A percentile compares a stretch with the other conserved stretches of the same genome.
These are phyloP conservation scores for Cydonia oblonga DNA, from an alignment of 331 rosid genomes.

Conservation along the genomic window DNA sequence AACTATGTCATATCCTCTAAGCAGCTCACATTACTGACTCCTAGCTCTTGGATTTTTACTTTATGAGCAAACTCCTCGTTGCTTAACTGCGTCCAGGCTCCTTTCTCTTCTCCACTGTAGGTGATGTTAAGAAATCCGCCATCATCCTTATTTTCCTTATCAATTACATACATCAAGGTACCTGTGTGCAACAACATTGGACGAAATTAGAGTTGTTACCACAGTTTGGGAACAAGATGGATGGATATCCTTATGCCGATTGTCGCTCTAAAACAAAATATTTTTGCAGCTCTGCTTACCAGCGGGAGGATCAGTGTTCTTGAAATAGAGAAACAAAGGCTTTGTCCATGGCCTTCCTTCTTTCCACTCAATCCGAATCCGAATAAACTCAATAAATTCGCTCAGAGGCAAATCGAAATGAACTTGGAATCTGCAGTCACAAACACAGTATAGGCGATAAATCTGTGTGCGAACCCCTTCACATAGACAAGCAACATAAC, in stretches of 20 bases:
- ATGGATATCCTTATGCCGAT: neutral
- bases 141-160: neutral
- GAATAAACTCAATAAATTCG: neutral
- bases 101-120: neutral
- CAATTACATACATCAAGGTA: neutral
- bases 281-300: neutral
- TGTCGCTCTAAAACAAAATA: neutral
- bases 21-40: too few relatives aligned
- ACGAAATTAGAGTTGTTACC: neutral
- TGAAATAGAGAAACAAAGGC: neutral
- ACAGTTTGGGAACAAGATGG: neutral
- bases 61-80: too few relatives aligned
- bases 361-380: neutral
- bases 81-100: too few relatives aligned
- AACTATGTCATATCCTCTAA: too few relatives aligned
- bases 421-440: neutral
- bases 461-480: neutral
- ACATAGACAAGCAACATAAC: neutral
- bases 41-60: too few relatives aligned
- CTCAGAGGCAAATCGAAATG: neutral
- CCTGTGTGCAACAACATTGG: neutral
- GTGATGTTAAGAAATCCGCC: neutral
- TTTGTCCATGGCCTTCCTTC: neutral
- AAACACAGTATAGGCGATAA: neutral
- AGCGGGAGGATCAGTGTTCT: too few relatives aligned